Conservation (phyloP, 2,329 filamentous ascomycete genomes). For the Chaetomiaceae sp. region DNA sequence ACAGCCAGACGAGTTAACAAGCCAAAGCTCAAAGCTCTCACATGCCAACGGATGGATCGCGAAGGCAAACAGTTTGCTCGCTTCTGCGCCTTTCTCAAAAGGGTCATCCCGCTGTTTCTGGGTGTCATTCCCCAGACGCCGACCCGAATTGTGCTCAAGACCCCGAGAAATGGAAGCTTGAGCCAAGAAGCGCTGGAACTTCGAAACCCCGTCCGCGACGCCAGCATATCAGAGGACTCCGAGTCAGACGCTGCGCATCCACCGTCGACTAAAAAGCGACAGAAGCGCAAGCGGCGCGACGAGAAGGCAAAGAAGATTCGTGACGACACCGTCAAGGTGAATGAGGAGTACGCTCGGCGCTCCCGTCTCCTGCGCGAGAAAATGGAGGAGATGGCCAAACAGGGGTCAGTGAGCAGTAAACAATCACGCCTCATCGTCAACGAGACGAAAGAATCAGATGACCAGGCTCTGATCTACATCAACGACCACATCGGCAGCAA, state of each 20-base stretch:
- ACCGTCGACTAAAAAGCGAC: constrained; percentile 41
- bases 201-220: constrained; percentile 11
- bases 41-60: constrained; percentile 7
- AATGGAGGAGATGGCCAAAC: constrained; percentile 43
- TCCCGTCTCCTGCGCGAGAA: constrained; percentile 43
- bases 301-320: constrained; percentile 50
- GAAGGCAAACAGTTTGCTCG: constrained; percentile 12
- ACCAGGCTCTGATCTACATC: constrained; percentile 60
- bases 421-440: constrained; percentile 60
- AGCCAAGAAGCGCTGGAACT: background rate
- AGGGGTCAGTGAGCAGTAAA: constrained; percentile 41
- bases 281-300: constrained; percentile 45
- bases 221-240: constrained; percentile 4
- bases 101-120: constrained; percentile 20
- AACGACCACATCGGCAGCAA: constrained; percentile 56
- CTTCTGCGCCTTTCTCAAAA: constrained; percentile 25
- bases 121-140: background rate
- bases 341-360: constrained; percentile 51
- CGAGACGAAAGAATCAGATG: constrained; percentile 52
- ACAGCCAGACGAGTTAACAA: constrained; percentile 2
- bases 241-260: constrained; percentile 26
- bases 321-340: constrained; percentile 49
- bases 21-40: background rate
- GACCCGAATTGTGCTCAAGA: constrained; percentile 1
- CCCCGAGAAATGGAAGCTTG: background rate